phyloP scores from a whole-genome alignment of 768 basidiomycete genomes.

The Leccinum broughii region DNA sequence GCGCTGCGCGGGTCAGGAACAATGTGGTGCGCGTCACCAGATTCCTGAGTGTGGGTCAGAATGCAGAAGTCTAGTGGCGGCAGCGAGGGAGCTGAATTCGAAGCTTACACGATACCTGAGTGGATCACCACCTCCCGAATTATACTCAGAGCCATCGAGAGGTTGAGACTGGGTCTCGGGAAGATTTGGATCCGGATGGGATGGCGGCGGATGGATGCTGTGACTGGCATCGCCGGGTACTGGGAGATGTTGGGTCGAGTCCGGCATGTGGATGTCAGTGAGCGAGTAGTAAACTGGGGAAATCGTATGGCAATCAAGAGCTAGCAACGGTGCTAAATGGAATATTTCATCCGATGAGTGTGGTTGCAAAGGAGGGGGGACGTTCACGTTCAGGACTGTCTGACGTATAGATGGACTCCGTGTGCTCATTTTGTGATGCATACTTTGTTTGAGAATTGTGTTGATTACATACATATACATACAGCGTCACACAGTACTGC shows the following conservation, averaged over 20 bases:
- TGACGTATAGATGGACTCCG: neutral
- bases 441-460: neutral
- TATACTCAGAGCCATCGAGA: too few species aligned
- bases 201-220: too few species aligned
- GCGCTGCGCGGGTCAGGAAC: neutral
- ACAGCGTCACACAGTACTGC: neutral
- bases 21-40: neutral
- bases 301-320: neutral
- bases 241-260: too few species aligned
- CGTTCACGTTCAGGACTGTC: neutral
- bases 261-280: too few species aligned
- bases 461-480: neutral
- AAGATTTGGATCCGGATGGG: too few species aligned
- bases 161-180: too few species aligned
- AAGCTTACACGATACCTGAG: neutral
- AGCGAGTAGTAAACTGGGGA: neutral
- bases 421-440: neutral
- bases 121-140: too few species aligned
- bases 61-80: too few species aligned
- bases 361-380: neutral
- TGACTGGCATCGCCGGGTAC: too few species aligned
- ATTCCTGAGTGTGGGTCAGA: neutral
- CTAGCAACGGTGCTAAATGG: neutral
- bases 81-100: too few species aligned
- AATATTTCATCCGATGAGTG: neutral